Evolutionary conservation across 1,284 basidiomycete genomes (phyloP), one percentile per base, ranked within the genome.

Genomic region (Thelephora terrestris): DNA sequence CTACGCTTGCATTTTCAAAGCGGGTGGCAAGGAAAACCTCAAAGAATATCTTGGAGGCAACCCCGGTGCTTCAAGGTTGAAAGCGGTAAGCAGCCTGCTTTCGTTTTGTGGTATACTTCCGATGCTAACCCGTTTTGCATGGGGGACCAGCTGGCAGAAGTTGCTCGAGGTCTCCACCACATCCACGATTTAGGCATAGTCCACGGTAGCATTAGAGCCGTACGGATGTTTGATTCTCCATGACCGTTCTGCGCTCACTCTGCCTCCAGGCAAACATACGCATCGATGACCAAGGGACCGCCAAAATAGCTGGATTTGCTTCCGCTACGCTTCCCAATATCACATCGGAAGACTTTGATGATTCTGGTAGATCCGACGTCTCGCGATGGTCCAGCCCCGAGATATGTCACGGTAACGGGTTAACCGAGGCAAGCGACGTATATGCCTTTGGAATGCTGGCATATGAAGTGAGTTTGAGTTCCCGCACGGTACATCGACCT

Each of bases 1-100:
- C 40, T 51, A 23, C 51, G 50, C 36, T 45, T 53, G 43, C 12
- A 44, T 53, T 4, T 51, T 42, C 14, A 34, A 18, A 24, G 49
- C 46, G 52, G 47, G 51, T 50, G 20, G n/a, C 10, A 36, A 46
- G 27, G 52, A 46, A 17, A 51, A 29, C 18, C 27, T 51, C 25
- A 36, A 36, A 34, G 16, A 17, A 12, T 53, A 48, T 45, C 29
- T 53, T 5, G 45, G 29, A 12, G 17, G 20, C 7, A 7, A 39
- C n/a, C 52, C 52, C 5, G 17, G 23, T 7, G 38, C 40, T 17
- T 48, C 48, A 34, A 27, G 52, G 17, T 12, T 48, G 7, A 37
- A 48, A 7, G 35, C 51, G 24, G 52, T 53, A 12, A 32, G 7
- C 12, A 10, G 7, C n/a, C n/a, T n/a, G 12, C n/a, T 32, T 32